Evolutionary conservation across 139 green algal genomes (phyloP).

Genomic region (Desmodesmus armatus): DNA sequence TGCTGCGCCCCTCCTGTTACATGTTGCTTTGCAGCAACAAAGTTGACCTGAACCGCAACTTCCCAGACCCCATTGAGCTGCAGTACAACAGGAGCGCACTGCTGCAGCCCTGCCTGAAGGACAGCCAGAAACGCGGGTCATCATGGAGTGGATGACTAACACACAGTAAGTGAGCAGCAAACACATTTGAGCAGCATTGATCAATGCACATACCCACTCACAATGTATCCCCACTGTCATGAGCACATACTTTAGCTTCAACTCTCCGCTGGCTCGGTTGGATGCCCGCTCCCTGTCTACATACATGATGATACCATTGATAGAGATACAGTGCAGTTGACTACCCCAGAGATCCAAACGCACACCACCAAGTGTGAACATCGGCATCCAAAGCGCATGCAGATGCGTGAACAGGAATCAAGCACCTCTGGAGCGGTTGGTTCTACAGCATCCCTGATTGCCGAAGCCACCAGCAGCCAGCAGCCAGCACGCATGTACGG

Average conservation of each 20-base stretch:
- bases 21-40: constrained; percentile 33
- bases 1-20: neutral
- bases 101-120: constrained; percentile 59
- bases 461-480: neutral
- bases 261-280: no score
- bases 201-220: neutral
- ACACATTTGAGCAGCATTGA: neutral
- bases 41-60: constrained; percentile 94
- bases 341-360: no score
- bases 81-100: neutral
- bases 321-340: no score
- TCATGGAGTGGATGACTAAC: constrained; percentile 78
- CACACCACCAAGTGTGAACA: no score
- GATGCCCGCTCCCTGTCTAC: no score
- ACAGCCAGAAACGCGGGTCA: constrained; percentile 74
- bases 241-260: no score
- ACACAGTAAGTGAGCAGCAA: constrained; percentile 18
- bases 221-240: neutral
- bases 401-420: no score
- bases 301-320: no score
- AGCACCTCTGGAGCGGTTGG: no score
- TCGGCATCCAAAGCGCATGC: no score
- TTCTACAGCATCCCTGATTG: neutral
- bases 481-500: no score
- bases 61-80: constrained; percentile 80